Evolutionary conservation across 2,329 filamentous ascomycete species (phyloP).

Genomic region (Teratosphaeria nubilosa): DNA sequence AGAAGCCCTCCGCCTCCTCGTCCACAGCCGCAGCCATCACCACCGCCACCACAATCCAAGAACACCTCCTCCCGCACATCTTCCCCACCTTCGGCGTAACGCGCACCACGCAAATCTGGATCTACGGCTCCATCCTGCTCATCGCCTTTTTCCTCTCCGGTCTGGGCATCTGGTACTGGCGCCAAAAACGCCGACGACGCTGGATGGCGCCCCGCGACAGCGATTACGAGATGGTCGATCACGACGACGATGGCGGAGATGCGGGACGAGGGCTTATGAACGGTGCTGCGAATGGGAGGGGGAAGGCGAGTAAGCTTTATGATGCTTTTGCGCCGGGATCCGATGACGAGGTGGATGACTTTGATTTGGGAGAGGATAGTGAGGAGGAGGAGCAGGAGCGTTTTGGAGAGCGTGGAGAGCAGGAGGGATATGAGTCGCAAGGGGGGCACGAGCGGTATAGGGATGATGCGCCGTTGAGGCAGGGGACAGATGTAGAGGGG

Average conservation of each 20-base stretch:
- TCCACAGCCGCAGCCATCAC: conserved; percentile 14
- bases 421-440: conserved; percentile 14
- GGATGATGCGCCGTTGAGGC: conserved; percentile 7
- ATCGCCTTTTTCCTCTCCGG: conserved; percentile 76
- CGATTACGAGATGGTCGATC: conserved; percentile 86
- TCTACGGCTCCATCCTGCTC: conserved; percentile 74
- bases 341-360: conserved; percentile 58
- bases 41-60: conserved; percentile 30
- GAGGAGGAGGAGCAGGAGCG: conserved; percentile 53
- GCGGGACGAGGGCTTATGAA: conserved; percentile 20
- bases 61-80: conserved; percentile 65
- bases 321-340: conserved; percentile 86
- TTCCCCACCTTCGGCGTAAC: conserved; percentile 86
- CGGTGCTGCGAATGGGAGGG: conserved; percentile 32
- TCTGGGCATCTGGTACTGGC: conserved; percentile 66
- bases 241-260: conserved; percentile 60
- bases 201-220: conserved; percentile 48
- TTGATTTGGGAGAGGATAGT: conserved; percentile 21
- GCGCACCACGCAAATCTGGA: conserved; percentile 83
- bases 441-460: conserved; percentile 10
- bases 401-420: conserved; percentile 13
- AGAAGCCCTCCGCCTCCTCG: conserved; percentile 16
- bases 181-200: conserved; percentile 60
- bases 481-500: neutral
- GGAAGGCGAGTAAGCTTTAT: conserved; percentile 79